Conservation (phyloP, 805 yeast species). For the Saccharomycopsis javanensis region DNA sequence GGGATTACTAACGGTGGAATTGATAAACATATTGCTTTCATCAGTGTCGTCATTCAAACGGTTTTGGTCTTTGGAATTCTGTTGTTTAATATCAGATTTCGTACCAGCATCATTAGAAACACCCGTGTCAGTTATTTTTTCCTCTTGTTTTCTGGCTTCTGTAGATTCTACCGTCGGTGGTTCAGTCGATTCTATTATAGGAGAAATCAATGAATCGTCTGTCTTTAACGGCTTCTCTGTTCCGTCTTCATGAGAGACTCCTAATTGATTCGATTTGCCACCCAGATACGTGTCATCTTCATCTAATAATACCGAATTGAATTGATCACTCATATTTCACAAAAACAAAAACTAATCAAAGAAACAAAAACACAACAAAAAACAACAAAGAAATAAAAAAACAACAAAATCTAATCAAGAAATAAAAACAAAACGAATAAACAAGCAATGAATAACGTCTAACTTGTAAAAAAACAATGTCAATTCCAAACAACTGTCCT, state of each 20-base stretch:
- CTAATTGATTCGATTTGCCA: not conserved
- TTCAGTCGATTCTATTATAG: not conserved
- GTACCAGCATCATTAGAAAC: conserved; percentile 72
- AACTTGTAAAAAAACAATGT: too few relatives aligned
- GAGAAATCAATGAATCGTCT: not conserved
- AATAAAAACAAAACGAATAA: too few relatives aligned
- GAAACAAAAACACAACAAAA: not conserved
- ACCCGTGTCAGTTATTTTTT: conserved; percentile 48
- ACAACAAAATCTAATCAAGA: too few relatives aligned
- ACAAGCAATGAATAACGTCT: too few relatives aligned
- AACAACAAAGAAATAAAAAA: too few relatives aligned
- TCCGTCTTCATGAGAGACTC: not conserved
- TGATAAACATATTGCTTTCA: conserved; percentile 23
- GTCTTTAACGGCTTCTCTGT: not conserved
- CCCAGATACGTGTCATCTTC: not conserved
- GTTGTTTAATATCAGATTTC: too few relatives aligned
- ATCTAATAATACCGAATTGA: not conserved
- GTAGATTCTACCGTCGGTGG: not conserved
- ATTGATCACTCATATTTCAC: not conserved
- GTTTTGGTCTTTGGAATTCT: too few relatives aligned
- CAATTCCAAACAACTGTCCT: too few relatives aligned
- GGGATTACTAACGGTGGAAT: conserved; percentile 45
- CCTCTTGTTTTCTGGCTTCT: too few relatives aligned
- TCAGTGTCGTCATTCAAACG: conserved; percentile 66
- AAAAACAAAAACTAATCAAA: too few relatives aligned